phyloP scores from a whole-genome alignment of 768 basidiomycete genomes.

The Termitomyces sp. region DNA sequence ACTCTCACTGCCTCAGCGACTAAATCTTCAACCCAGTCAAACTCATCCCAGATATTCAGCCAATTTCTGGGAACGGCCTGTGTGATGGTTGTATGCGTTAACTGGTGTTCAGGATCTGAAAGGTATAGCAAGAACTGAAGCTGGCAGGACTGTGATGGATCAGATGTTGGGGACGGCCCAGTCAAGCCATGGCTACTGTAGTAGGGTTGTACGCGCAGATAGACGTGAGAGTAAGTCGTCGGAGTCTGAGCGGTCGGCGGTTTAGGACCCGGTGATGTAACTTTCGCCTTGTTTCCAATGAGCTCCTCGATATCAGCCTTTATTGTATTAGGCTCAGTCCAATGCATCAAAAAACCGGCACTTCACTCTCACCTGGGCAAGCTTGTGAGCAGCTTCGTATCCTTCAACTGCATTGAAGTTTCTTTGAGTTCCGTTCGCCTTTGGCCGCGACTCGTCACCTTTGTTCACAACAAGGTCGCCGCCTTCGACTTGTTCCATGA shows the following conservation, averaged over 20 bases:
- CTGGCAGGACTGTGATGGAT: constrained; percentile 40
- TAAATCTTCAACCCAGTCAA: constrained; percentile 95
- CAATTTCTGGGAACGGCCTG: constrained; percentile 84
- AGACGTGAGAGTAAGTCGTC: constrained; percentile 85
- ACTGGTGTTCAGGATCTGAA: constrained; percentile 74
- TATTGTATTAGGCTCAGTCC: background rate
- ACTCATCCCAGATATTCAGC: constrained; percentile 87
- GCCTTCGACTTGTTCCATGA: constrained; percentile 93
- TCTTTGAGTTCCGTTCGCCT: constrained; percentile 49
- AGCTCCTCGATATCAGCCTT: constrained; percentile 79
- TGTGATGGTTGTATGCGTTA: constrained; percentile 74
- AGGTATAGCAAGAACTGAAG: constrained; percentile 73
- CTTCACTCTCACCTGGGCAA: constrained; percentile 61
- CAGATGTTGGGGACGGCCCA: constrained; percentile 19
- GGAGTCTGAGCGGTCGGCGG: constrained; percentile 40
- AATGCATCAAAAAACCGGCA: constrained; percentile 3
- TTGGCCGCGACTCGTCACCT: constrained; percentile 73
- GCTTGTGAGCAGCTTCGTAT: constrained; percentile 78
- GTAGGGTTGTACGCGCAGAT: constrained; percentile 91
- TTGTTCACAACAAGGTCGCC: constrained; percentile 88
- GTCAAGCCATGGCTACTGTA: constrained; percentile 45
- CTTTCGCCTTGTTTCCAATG: constrained; percentile 55
- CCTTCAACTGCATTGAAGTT: constrained; percentile 84
- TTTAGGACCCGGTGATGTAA: constrained; percentile 28
- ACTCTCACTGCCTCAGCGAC: constrained; percentile 84